Conservation (phyloP, 306 rosid species). For the Medicago arabica region DNA sequence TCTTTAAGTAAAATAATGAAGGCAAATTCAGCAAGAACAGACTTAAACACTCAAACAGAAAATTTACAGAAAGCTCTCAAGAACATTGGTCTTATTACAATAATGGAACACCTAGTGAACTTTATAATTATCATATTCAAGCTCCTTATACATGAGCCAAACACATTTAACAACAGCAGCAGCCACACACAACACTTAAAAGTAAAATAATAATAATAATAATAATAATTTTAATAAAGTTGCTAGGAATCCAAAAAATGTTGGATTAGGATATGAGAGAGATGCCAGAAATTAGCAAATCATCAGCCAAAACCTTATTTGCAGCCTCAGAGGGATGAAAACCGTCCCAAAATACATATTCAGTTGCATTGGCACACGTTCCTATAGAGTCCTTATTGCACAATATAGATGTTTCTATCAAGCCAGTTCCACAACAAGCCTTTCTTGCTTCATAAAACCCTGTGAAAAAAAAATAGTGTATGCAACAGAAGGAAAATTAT, state of each 20-base stretch:
- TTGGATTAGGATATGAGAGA: slow-evolving; percentile 62
- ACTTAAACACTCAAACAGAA: slow-evolving; percentile 15
- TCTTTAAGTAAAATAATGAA: not conserved
- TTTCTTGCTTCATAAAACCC: slow-evolving; percentile 79
- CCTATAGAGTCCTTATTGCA: slow-evolving; percentile 71
- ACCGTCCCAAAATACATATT: slow-evolving; percentile 87
- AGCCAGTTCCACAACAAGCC: slow-evolving; percentile 87
- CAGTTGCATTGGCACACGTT: slow-evolving; percentile 82
- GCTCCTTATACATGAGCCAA: slow-evolving; percentile 24
- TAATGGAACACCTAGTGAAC: not conserved
- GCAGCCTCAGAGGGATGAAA: slow-evolving; percentile 90
- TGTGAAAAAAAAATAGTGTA: slow-evolving; percentile 34
- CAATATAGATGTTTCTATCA: slow-evolving; percentile 67
- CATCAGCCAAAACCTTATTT: slow-evolving; percentile 61
- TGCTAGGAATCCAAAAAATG: not conserved
- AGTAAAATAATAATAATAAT: not conserved
- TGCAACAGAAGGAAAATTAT: slow-evolving; percentile 15
- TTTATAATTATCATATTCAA: slow-evolving; percentile 23
- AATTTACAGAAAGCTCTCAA: slow-evolving; percentile 20
- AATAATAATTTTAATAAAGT: not conserved
- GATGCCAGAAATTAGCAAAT: slow-evolving; percentile 54
- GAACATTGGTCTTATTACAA: slow-evolving; percentile 39
- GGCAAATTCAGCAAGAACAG: slow-evolving; percentile 11
- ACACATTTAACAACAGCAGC: slow-evolving; percentile 29
- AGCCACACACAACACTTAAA: slow-evolving; percentile 24